Conservation (phyloP, 1,139 yeast genomes). For the Taphrina betulina region DNA sequence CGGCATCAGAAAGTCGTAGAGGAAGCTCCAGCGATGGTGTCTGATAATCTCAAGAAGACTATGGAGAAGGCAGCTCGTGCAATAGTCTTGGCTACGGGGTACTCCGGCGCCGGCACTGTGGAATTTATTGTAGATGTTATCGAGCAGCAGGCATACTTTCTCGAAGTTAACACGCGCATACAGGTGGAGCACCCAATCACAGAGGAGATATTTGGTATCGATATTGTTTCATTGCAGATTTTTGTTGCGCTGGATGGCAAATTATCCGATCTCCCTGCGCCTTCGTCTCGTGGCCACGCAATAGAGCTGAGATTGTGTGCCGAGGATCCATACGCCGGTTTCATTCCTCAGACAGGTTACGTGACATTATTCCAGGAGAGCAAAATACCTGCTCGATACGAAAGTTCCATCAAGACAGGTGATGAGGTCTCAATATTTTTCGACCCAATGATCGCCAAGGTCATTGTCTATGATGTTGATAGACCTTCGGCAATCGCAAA, state of each 20-base stretch:
- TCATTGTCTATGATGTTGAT: conserved; percentile 88
- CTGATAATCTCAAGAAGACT: conserved; percentile 48
- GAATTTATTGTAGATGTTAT: conserved; percentile 87
- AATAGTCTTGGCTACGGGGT: conserved; percentile 66
- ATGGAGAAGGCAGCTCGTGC: conserved; percentile 71
- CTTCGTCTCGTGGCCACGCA: conserved; percentile 45
- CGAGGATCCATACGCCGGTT: conserved; percentile 92
- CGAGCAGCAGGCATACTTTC: conserved; percentile 85
- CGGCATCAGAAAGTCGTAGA: conserved; percentile 95
- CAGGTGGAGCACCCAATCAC: conserved; percentile 98
- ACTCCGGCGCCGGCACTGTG: conserved; percentile 96
- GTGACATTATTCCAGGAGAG: conserved; percentile 7
- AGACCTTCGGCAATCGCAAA: conserved; percentile 78
- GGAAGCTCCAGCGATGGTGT: conserved; percentile 90
- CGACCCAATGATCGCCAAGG: conserved; percentile 94
- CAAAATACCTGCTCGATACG: conserved; percentile 64
- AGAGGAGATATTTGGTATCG: conserved; percentile 90
- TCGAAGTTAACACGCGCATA: conserved; percentile 93
- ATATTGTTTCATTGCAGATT: conserved; percentile 60
- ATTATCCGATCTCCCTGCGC: conserved; percentile 3
- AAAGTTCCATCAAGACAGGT: conserved; percentile 78
- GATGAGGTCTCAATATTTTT: conserved; percentile 88
- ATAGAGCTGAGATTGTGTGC: conserved; percentile 97
- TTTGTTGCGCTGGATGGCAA: conserved; percentile 13
- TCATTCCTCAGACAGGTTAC: conserved; percentile 88